These are phyloP conservation scores for Zostera marina DNA, from an alignment of 116 monocot species.

Conservation along the genomic window DNA sequence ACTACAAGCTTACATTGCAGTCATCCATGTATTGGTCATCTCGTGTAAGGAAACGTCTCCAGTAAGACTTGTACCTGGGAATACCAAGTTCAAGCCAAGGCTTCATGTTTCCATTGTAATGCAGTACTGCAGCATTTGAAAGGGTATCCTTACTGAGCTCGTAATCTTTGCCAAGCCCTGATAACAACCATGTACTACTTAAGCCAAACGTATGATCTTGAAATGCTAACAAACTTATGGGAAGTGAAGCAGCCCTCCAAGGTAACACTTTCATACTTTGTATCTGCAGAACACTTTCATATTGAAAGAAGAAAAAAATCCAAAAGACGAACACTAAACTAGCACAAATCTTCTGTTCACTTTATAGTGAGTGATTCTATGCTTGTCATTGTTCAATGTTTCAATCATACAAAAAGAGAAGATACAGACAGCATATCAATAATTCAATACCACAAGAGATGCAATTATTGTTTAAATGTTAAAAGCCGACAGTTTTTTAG, in stretches of 20 bases:
- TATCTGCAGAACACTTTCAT: slow-evolving; percentile 16
- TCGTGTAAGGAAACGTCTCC: slow-evolving; percentile 59
- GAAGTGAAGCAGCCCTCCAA: slow-evolving; percentile 48
- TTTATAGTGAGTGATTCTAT: no score
- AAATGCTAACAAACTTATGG: slow-evolving; percentile 64
- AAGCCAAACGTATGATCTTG: slow-evolving; percentile 40
- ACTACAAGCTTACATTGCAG: slow-evolving; percentile 71
- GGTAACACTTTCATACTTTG: slow-evolving; percentile 23
- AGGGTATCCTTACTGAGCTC: slow-evolving; percentile 18
- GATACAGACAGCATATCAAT: no score
- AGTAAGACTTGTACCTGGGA: slow-evolving; percentile 69
- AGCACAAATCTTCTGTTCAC: neutral
- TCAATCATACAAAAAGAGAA: no score
- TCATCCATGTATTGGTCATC: slow-evolving; percentile 71
- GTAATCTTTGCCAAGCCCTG: slow-evolving; percentile 76
- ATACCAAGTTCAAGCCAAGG: slow-evolving; percentile 99
- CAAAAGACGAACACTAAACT: no score
- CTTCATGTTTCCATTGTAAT: slow-evolving; percentile 98
- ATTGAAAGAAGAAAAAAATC: neutral
- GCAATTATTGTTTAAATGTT: no score
- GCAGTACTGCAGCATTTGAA: slow-evolving; percentile 37
- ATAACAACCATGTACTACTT: slow-evolving; percentile 41
- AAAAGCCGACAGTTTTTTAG: no score
- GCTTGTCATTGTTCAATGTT: no score
- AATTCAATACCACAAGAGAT: no score